phyloP scores from a whole-genome alignment of 2,329 filamentous ascomycete genomes.

The Helminthosporium solani region DNA sequence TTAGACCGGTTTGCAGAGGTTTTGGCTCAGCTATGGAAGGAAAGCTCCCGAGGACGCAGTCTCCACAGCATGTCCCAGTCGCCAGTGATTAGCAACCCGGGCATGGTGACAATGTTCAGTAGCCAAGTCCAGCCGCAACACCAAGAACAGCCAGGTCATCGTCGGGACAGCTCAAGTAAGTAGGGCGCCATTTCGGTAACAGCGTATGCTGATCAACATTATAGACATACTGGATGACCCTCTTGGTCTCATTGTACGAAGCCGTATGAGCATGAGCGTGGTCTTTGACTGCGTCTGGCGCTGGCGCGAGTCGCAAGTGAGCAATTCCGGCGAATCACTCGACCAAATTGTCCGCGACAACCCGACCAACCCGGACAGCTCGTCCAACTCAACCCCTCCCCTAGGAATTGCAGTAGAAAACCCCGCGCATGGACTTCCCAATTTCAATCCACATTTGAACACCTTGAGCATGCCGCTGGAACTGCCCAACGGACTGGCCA shows the following conservation, averaged over 20 bases:
- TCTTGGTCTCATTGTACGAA: conserved; percentile 78
- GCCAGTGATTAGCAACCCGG: conserved; percentile 34
- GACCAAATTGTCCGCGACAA: conserved; percentile 76
- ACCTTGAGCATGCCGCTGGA: conserved; percentile 55
- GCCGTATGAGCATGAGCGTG: conserved; percentile 80
- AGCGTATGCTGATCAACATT: background rate
- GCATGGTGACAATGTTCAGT: conserved; percentile 37
- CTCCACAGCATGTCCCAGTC: conserved; percentile 42
- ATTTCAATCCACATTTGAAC: conserved; percentile 41
- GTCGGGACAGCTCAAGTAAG: conserved; percentile 24
- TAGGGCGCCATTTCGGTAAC: background rate
- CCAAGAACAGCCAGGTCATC: conserved; percentile 22
- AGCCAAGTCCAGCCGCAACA: conserved; percentile 22
- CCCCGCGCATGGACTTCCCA: conserved; percentile 34
- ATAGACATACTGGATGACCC: conserved; percentile 60
- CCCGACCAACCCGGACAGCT: conserved; percentile 79
- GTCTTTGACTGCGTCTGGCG: conserved; percentile 85
- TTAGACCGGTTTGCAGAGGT: conserved; percentile 78
- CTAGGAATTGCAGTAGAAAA: conserved; percentile 41
- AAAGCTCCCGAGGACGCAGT: conserved; percentile 41
- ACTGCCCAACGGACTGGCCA: conserved; percentile 56
- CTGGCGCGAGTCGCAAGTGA: conserved; percentile 69
- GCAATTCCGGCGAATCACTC: conserved; percentile 49
- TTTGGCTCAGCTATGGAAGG: conserved; percentile 87
- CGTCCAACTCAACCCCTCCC: conserved; percentile 61